phyloP scores from a whole-genome alignment of 1,284 basidiomycete species.

The Phellopilus nigrolimitatus region DNA sequence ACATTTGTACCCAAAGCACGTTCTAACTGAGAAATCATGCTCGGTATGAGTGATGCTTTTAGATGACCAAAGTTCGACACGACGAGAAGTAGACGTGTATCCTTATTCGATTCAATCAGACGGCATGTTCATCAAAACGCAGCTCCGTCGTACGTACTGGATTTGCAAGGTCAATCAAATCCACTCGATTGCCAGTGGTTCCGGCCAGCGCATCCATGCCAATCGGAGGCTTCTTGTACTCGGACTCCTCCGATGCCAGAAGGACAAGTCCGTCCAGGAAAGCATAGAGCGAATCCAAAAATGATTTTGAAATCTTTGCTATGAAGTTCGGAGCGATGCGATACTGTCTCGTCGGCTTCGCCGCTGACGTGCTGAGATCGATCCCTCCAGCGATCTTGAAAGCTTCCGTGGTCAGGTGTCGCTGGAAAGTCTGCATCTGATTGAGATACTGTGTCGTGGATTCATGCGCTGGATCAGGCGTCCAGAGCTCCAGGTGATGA shows the following conservation, averaged over 20 bases:
- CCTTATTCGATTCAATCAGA: conserved; percentile 42
- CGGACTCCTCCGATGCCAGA: conserved; percentile 69
- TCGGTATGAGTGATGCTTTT: conserved; percentile 65
- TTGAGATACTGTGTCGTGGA: conserved; percentile 51
- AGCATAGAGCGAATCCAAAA: conserved; percentile 84
- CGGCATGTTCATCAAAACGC: conserved; percentile 1
- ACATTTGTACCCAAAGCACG: conserved; percentile 73
- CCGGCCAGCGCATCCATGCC: conserved; percentile 31
- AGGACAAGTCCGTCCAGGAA: conserved; percentile 88
- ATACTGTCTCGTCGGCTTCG: conserved; percentile 52
- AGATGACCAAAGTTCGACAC: conserved; percentile 87
- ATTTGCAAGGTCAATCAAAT: conserved; percentile 56
- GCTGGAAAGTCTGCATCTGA: conserved; percentile 80
- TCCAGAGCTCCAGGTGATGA: conserved; percentile 86
- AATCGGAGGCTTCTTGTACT: conserved; percentile 33
- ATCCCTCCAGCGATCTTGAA: conserved; percentile 83
- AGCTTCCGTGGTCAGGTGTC: conserved; percentile 72
- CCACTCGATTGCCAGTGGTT: conserved; percentile 39
- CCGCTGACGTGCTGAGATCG: conserved; percentile 43
- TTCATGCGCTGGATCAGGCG: conserved; percentile 38
- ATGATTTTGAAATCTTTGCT: conserved; percentile 78
- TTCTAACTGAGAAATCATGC: conserved; percentile 78
- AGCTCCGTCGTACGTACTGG: conserved; percentile 41
- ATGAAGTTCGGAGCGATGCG: conserved; percentile 53
- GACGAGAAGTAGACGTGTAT: conserved; percentile 84